A percentile compares a stretch with the other conserved stretches of the same genome.
phyloP scores from a whole-genome alignment of 169 alveolate species.

The Plasmodium malariae region DNA sequence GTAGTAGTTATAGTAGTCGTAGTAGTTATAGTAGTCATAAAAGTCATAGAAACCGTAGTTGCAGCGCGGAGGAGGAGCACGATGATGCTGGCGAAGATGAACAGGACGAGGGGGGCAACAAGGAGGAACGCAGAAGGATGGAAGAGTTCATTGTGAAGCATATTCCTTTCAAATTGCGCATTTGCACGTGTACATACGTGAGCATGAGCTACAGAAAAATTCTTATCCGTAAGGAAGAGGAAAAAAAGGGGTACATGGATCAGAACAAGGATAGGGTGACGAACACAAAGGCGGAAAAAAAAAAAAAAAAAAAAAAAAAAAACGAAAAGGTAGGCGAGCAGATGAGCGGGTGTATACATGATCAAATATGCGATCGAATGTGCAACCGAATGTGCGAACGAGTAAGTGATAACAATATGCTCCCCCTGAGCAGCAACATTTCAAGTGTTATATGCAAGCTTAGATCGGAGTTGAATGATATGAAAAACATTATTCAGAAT shows the following conservation, averaged over 20 bases:
- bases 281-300: background rate
- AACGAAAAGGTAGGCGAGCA: background rate
- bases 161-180: constrained; percentile 14
- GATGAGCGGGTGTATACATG: no score
- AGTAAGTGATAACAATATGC: no score
- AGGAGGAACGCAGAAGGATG: background rate
- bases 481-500: constrained; percentile 2
- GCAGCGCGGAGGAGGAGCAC: background rate
- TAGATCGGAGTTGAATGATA: background rate
- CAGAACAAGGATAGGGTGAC: background rate
- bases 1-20: no score
- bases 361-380: no score
- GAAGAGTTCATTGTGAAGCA: background rate
- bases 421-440: no score
- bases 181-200: constrained; percentile 27
- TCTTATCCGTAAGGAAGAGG: constrained; percentile 12
- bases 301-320: constrained; percentile 1
- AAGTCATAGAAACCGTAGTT: no score
- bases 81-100: background rate
- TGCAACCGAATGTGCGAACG: no score
- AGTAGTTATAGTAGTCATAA: no score
- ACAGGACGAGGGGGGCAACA: background rate
- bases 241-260: background rate
- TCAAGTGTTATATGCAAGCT: background rate
- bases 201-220: constrained; percentile 18